Evolutionary conservation across 345 rosid species (phyloP), one percentile per base, ranked within the genome.

Genomic region (Xanthoceras sorbifolium): DNA sequence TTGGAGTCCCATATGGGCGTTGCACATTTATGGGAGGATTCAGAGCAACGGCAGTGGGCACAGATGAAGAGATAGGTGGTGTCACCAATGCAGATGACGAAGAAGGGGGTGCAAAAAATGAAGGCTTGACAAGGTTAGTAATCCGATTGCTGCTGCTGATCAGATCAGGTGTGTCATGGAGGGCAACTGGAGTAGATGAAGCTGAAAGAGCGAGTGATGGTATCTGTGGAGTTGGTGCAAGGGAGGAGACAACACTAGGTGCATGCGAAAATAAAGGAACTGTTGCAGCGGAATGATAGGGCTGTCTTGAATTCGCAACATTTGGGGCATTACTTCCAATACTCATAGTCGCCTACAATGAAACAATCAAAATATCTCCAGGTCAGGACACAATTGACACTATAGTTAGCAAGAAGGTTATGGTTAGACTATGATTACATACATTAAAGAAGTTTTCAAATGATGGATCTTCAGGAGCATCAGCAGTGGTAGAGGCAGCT

Each of bases 391-490:
- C 50, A 44, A 23, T 18, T 3, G 46, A 44, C 32, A 73, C 42
- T 12, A 25, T 31, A 32, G 44, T 25, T 9, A 4, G 34, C 22
- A n/a, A 32, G 40, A 57, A 66, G 55, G 15, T 29, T 42, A 64
- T 4, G 26, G 9, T 9, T 12, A 32, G 34, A 31, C 22, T 34
- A 76, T 18, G 25, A 62, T 34, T 34, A 73, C 87, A 4, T 87
- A 91, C 97, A 64, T 76, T 87, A 79, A 91, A 90, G 84, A 85
- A 84, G 86, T 83, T 87, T 75, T 82, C 84, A 82, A 91, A 86
- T 69, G 89, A 78, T 25, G 86, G 81, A 70, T 88, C 89, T 81
- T 90, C 90, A 11, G 87, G 83, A 63, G 81, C 76, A 81, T 82
- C 84, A 69, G 74, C 64, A 25, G 86, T 78, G 69, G 81, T 60